These are phyloP conservation scores for Yarrowia sp. DNA, from an alignment of 805 yeast species.

Conservation along the genomic window DNA sequence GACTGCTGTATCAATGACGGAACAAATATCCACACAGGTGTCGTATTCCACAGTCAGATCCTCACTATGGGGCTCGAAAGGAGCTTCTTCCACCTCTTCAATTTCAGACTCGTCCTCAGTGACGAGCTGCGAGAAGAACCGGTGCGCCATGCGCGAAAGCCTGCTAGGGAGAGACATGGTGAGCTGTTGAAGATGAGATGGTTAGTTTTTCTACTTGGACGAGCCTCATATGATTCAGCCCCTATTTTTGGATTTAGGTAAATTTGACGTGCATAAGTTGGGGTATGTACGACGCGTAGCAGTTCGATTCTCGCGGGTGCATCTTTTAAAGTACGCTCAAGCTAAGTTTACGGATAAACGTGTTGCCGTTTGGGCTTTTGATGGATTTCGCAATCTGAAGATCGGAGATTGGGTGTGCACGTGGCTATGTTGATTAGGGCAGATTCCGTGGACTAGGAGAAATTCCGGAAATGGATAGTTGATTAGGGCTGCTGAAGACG, in stretches of 20 bases:
- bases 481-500: no score
- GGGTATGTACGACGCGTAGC: neutral
- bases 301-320: neutral
- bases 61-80: constrained; percentile 1
- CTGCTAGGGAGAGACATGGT: neutral
- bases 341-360: neutral
- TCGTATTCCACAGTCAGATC: constrained; percentile 7
- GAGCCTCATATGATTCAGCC: constrained; percentile 1
- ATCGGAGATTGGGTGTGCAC: no score
- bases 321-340: neutral
- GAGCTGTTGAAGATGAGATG: neutral
- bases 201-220: neutral
- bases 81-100: neutral
- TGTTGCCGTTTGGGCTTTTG: neutral
- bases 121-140: constrained; percentile 11
- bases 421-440: no score
- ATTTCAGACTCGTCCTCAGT: neutral
- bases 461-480: no score
- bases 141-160: constrained; percentile 20
- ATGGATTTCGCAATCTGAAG: neutral
- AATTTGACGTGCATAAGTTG: constrained; percentile 7
- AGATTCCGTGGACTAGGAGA: no score
- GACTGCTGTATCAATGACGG: neutral
- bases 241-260: constrained; percentile 9
- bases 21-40: constrained; percentile 13